A percentile compares a stretch with the other conserved stretches of the same genome.
phyloP scores from a whole-genome alignment of 441 rosid genomes.

The Biscutella laevigata region DNA sequence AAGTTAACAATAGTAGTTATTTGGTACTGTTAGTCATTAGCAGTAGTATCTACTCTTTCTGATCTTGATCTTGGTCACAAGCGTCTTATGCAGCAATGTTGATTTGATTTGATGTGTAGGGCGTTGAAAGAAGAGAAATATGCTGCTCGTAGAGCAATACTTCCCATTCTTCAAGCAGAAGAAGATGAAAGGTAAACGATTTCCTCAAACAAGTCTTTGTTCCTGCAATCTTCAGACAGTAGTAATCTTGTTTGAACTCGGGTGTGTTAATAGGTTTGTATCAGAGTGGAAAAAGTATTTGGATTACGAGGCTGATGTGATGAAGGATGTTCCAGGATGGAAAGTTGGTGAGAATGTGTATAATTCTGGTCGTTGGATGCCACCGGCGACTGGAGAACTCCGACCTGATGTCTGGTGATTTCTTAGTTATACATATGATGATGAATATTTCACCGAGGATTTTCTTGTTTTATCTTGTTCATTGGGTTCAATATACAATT shows the following conservation, averaged over 20 bases:
- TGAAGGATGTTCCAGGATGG: slow-evolving; percentile 99
- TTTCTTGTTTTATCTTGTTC: slow-evolving; percentile 5
- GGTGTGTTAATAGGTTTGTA: slow-evolving; percentile 48
- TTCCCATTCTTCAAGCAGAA: slow-evolving; percentile 92
- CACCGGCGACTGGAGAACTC: slow-evolving; percentile 90
- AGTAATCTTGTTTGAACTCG: no score
- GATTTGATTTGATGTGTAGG: slow-evolving; percentile 29
- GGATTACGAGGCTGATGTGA: slow-evolving; percentile 89
- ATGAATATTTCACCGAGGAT: slow-evolving; percentile 10
- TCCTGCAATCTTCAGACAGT: not conserved
- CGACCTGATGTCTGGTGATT: slow-evolving; percentile 94
- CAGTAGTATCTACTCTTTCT: no score
- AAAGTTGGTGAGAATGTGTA: slow-evolving; percentile 91
- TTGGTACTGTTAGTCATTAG: slow-evolving; percentile 2
- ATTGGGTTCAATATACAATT: slow-evolving; percentile 3
- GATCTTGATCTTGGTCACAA: no score
- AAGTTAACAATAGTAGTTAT: not conserved
- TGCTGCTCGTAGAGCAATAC: slow-evolving; percentile 70
- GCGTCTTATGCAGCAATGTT: no score
- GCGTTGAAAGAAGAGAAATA: slow-evolving; percentile 92
- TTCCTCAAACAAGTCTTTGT: not conserved
- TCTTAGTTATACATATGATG: slow-evolving; percentile 12
- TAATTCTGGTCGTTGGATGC: slow-evolving; percentile 95
- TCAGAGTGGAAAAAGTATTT: slow-evolving; percentile 96
- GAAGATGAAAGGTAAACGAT: slow-evolving; percentile 84